These are phyloP conservation scores for Alternaria alternata DNA, from an alignment of 2,329 filamentous ascomycete species.

Conservation along the genomic window DNA sequence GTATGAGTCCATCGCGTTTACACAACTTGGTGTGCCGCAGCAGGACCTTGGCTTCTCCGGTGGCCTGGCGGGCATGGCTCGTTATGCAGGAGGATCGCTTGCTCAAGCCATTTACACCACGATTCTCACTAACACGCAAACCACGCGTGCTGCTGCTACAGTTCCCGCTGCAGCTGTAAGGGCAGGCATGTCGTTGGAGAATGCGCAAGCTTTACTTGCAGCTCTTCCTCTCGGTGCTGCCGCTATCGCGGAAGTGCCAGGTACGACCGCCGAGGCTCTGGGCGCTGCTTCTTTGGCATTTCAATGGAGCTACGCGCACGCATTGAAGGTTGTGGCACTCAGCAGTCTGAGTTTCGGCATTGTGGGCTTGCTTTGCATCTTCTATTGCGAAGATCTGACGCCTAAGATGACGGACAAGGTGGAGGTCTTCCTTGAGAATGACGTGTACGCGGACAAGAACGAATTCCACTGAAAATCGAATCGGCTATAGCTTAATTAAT, in stretches of 20 bases:
- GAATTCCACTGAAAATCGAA: constrained; percentile 22
- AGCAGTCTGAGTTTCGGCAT: constrained; percentile 33
- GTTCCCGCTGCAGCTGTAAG: constrained; percentile 31
- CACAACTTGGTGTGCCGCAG: constrained; percentile 52
- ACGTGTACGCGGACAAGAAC: constrained; percentile 38
- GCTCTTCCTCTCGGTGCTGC: constrained; percentile 34
- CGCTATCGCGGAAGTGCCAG: constrained; percentile 26
- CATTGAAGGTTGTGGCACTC: constrained; percentile 30
- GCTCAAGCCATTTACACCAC: constrained; percentile 51
- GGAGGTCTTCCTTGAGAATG: constrained; percentile 39
- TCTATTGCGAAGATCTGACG: constrained; percentile 33
- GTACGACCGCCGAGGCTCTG: constrained; percentile 17
- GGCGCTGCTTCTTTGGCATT: constrained; percentile 29
- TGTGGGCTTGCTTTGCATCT: constrained; percentile 28
- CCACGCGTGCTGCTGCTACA: constrained; percentile 21
- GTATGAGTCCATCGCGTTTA: constrained; percentile 43
- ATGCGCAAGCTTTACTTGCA: constrained; percentile 30
- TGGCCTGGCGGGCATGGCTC: constrained; percentile 40
- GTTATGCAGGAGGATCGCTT: constrained; percentile 37
- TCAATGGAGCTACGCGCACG: constrained; percentile 35
- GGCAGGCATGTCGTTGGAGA: constrained; percentile 31
- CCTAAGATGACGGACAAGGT: constrained; percentile 41
- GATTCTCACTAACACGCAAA: constrained; percentile 51
- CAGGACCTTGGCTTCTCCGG: constrained; percentile 58
- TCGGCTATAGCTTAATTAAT: background rate